phyloP scores from a whole-genome alignment of 139 green algal genomes.

The Tetratostichococcus sp. region DNA sequence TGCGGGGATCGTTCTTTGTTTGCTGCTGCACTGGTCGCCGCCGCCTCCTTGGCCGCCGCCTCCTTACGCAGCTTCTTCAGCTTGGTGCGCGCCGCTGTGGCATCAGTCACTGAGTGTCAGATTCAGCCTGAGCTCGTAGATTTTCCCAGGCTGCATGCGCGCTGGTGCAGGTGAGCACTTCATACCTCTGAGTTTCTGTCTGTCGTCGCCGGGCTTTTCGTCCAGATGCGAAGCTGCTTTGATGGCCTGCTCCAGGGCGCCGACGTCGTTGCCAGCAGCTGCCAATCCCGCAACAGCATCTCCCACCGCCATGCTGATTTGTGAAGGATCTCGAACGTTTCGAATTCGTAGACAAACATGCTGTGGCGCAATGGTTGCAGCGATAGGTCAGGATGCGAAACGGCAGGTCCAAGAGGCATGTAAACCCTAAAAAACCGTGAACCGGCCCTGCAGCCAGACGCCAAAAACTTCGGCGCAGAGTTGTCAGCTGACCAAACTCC shows the following conservation, averaged over 20 bases:
- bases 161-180: not conserved
- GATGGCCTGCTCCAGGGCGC: conserved; percentile 64
- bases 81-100: conserved; percentile 59
- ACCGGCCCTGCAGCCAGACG: no score
- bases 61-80: conserved; percentile 60
- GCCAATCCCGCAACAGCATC: conserved; percentile 38
- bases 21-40: conserved; percentile 1
- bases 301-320: not conserved
- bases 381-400: no score
- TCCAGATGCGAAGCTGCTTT: conserved; percentile 63
- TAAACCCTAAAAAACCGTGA: no score
- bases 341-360: no score
- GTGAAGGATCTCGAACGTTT: no score
- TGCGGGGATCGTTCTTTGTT: conserved; percentile 57
- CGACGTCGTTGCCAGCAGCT: conserved; percentile 59
- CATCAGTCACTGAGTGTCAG: not conserved
- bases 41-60: conserved; percentile 31
- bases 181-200: conserved; percentile 76
- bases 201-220: conserved; percentile 57
- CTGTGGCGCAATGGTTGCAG: no score
- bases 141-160: not conserved
- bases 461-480: no score
- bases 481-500: no score
- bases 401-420: no score
- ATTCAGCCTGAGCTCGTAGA: not conserved